phyloP scores from a whole-genome alignment of 495 filamentous ascomycete genomes.

The Hyaloscypha hepaticicola region DNA sequence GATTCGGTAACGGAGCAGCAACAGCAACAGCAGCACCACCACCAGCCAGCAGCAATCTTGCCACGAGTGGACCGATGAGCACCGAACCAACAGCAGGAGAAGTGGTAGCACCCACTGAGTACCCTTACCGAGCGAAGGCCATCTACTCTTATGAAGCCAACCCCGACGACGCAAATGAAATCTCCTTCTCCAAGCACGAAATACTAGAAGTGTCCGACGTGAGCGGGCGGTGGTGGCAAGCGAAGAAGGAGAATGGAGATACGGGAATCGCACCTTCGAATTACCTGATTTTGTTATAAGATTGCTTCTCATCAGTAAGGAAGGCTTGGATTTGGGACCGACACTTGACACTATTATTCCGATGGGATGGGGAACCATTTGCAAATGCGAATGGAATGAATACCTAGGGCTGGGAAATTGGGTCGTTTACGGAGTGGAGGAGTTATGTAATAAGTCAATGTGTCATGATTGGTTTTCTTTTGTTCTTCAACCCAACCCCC shows the following conservation, averaged over 20 bases:
- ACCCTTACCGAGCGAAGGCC: slow-evolving; percentile 95
- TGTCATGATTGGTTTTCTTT: slow-evolving; percentile 25
- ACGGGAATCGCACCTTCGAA: slow-evolving; percentile 98
- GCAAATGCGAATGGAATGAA: slow-evolving; percentile 5
- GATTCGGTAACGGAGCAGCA: slow-evolving; percentile 45
- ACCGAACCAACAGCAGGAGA: slow-evolving; percentile 52
- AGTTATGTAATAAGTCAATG: slow-evolving; percentile 30
- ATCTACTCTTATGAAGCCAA: slow-evolving; percentile 99
- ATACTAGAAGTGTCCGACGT: slow-evolving; percentile 97
- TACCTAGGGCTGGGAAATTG: slow-evolving; percentile 1
- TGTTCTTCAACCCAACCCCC: neutral
- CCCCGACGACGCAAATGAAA: slow-evolving; percentile 96
- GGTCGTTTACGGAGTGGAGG: slow-evolving; percentile 11
- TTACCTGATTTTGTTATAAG: slow-evolving; percentile 93
- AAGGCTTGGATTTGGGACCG: neutral
- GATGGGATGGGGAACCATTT: neutral
- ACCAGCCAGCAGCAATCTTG: slow-evolving; percentile 32
- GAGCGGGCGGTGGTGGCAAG: slow-evolving; percentile 98
- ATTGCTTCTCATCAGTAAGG: neutral
- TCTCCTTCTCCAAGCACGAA: slow-evolving; percentile 95
- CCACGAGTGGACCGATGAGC: slow-evolving; percentile 17
- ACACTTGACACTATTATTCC: slow-evolving; percentile 1
- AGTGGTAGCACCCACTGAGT: slow-evolving; percentile 81
- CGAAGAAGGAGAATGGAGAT: slow-evolving; percentile 89
- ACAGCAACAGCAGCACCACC: neutral